A percentile compares a stretch with the other conserved stretches of the same genome.
Evolutionary conservation across 108 stramenopile genomes (phyloP).

Genomic region (Heterococcus sp.): DNA sequence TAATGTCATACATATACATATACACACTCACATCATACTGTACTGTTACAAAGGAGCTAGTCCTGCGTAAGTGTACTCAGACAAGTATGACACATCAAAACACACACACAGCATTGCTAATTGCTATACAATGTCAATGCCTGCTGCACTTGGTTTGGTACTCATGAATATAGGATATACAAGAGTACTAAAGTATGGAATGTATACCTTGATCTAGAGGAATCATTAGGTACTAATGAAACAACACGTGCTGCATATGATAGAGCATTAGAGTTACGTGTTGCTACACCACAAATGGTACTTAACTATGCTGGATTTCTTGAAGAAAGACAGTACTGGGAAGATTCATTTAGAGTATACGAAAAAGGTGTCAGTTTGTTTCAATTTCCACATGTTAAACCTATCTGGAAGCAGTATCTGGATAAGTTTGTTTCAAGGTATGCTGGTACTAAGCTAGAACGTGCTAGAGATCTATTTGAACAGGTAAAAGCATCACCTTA

Average conservation of each 20-base stretch:
- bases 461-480: constrained; percentile 87
- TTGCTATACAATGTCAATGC: no score
- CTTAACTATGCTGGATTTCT: constrained; percentile 88
- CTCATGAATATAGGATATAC: constrained; percentile 4
- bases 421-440: constrained; percentile 81
- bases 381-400: constrained; percentile 79
- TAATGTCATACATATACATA: no score
- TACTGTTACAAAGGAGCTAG: no score
- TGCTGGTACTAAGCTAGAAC: constrained; percentile 83
- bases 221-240: constrained; percentile 86
- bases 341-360: constrained; percentile 77
- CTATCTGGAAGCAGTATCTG: constrained; percentile 85
- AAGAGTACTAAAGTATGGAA: constrained; percentile 71
- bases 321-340: constrained; percentile 83
- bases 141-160: no score
- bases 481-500: constrained; percentile 32
- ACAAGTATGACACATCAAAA: no score
- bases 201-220: constrained; percentile 91
- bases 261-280: constrained; percentile 71
- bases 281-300: constrained; percentile 88
- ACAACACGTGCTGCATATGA: constrained; percentile 91
- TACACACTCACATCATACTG: no score
- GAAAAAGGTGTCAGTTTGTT: constrained; percentile 80
- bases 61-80: no score
- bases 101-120: no score